phyloP scores from a whole-genome alignment of 768 basidiomycete genomes.

The Cystoderma amianthinum region DNA sequence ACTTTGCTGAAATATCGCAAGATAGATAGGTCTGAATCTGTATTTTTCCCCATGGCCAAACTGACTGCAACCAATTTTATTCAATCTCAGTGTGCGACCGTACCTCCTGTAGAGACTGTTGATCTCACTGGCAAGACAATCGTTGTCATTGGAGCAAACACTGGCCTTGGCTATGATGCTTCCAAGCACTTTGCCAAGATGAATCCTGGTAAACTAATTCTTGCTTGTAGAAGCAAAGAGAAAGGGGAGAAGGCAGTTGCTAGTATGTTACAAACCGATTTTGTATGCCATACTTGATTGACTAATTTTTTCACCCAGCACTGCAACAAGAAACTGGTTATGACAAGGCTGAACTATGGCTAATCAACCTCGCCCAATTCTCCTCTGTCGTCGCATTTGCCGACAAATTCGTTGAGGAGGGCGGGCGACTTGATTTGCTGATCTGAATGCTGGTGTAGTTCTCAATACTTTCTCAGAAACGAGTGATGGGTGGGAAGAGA shows the following conservation, averaged over 20 bases:
- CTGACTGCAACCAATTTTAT: slow-evolving; percentile 9
- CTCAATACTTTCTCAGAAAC: slow-evolving; percentile 13
- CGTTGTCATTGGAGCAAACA: slow-evolving; percentile 44
- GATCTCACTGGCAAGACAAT: slow-evolving; percentile 40
- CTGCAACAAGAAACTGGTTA: slow-evolving; percentile 24
- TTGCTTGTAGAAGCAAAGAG: slow-evolving; percentile 28
- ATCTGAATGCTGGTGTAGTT: slow-evolving; percentile 31
- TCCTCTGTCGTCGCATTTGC: slow-evolving; percentile 31
- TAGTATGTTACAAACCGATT: slow-evolving; percentile 17
- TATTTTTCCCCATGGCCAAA: slow-evolving; percentile 11
- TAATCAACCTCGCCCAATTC: slow-evolving; percentile 33
- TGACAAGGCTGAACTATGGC: slow-evolving; percentile 26
- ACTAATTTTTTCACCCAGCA: slow-evolving; percentile 10
- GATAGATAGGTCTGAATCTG: not conserved
- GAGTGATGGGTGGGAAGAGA: slow-evolving; percentile 30
- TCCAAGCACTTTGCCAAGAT: slow-evolving; percentile 37
- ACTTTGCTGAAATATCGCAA: not conserved
- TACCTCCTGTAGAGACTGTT: slow-evolving; percentile 20
- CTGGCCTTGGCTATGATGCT: slow-evolving; percentile 41
- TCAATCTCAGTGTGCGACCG: slow-evolving; percentile 11
- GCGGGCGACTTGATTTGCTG: slow-evolving; percentile 31
- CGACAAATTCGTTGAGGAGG: slow-evolving; percentile 22
- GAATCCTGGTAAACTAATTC: slow-evolving; percentile 31
- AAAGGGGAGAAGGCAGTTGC: slow-evolving; percentile 27
- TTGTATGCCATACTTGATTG: not conserved